Base-by-base conservation (phyloP, 2,329 filamentous ascomycete genomes). In the Ascocoryne sarcoides region DNA sequence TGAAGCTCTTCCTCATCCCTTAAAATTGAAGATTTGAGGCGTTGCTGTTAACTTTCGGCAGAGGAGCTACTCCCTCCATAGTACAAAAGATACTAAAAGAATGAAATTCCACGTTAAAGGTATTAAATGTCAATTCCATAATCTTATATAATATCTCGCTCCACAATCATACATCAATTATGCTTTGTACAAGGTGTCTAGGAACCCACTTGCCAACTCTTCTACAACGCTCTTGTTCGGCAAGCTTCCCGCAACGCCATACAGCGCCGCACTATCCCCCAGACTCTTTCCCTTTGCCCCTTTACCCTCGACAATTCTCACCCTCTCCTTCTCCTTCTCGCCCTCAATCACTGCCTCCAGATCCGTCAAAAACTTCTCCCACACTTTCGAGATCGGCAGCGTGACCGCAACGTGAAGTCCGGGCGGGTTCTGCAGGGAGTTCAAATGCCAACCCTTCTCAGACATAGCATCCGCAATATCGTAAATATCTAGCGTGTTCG, bases 371-470 rank as follows among this genome's bases (percentile, higher is more conserved):
- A 98, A 70, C 57, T 76, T 74, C 57, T 96, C 88, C 60, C 85
- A 84, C 2, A 82, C 86, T 54, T 81, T 81, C 16, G 80, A 79
- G 35, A 93, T 84, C 12, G 90, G 90, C 53, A 94, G 63, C 1
- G 92, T 98, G 29, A 96, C 88, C 10, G 92, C 92, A 29, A 96
- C 78, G 62, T 98, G 92, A 40, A 98, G 87, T 15, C 88, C 92
- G 0, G 92, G 81, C 2, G 92, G 92, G 55, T 78, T 82, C 65
- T 98, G 92, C 48, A 98, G 72, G 2, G 89, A 86, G 58, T 96
- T 98, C 44, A 98, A 71, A 65, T 98, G 92, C 92, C 92, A 98
- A 3, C 92, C 90, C 57, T 81, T 82, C 1, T 66, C 67, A 10
- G 75, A 76, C 82, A 98, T 90, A 51, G 69, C 84, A 62, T 98